phyloP scores from a whole-genome alignment of 192 early-diverging fungal genomes.

The Paraglomus occultum region DNA sequence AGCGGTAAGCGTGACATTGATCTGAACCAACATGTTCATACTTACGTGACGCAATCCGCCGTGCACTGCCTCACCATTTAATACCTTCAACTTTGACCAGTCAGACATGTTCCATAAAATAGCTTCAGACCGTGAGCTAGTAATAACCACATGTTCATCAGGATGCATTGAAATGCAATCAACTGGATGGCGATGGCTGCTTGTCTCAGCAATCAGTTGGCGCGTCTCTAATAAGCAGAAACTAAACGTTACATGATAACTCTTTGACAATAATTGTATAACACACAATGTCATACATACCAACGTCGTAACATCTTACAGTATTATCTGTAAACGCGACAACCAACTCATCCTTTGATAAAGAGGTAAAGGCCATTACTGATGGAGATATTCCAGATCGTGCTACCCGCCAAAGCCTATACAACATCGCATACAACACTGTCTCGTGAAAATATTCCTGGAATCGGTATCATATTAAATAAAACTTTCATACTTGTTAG shows the following conservation, averaged over 20 bases:
- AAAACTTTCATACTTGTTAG: constrained; percentile 15
- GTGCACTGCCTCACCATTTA: neutral
- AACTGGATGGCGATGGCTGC: constrained; percentile 18
- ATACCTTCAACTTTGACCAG: constrained; percentile 18
- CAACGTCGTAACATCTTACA: constrained; percentile 26
- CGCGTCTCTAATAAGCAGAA: constrained; percentile 19
- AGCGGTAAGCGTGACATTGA: neutral
- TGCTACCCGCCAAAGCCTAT: constrained; percentile 22
- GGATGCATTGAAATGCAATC: constrained; percentile 26
- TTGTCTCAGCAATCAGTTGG: constrained; percentile 21
- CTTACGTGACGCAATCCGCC: constrained; percentile 12
- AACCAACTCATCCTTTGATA: constrained; percentile 13
- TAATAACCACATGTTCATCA: constrained; percentile 8
- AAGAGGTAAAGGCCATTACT: constrained; percentile 12
- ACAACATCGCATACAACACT: neutral
- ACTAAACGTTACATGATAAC: neutral
- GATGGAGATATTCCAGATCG: constrained; percentile 17
- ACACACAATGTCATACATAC: constrained; percentile 6
- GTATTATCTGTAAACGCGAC: constrained; percentile 29
- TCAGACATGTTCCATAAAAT: constrained; percentile 27
- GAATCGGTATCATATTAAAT: neutral
- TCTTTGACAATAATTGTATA: neutral
- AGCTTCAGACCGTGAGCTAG: constrained; percentile 19
- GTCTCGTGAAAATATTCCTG: neutral
- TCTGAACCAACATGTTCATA: neutral